Percentiles rank a stretch among this genome's conserved stretches.
Evolutionary conservation across 1,284 basidiomycete species (phyloP).

Genomic region (Cutaneotrichosporon sp.): DNA sequence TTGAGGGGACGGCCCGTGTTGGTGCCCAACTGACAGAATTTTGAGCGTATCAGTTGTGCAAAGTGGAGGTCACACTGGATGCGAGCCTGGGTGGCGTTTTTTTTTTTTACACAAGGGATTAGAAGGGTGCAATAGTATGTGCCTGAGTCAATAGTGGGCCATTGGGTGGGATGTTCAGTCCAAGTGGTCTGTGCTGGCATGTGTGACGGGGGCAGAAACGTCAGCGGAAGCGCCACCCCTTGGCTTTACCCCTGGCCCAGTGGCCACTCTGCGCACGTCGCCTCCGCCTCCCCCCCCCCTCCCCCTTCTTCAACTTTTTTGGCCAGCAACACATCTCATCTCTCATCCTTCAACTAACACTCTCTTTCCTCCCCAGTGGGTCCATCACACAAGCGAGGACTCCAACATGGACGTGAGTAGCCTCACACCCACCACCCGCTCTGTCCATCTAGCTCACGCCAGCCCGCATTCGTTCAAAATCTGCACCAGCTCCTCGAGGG

Average conservation of each 20-base stretch:
- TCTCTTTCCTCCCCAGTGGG: slow-evolving; percentile 8
- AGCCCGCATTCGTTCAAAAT: slow-evolving; percentile 58
- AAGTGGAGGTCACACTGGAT: slow-evolving; percentile 1
- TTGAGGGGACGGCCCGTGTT: not conserved
- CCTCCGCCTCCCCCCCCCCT: not conserved
- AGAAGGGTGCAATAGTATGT: not conserved
- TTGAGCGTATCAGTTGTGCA: not conserved
- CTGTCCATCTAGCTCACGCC: not conserved
- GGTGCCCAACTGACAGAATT: not conserved
- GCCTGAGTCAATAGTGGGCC: no score
- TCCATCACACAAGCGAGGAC: slow-evolving; percentile 4
- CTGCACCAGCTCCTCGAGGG: slow-evolving; percentile 82
- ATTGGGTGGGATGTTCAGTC: not conserved
- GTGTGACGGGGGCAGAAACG: not conserved
- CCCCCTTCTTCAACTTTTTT: slow-evolving; percentile 2
- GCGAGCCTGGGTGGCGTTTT: not conserved
- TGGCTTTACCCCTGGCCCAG: no score
- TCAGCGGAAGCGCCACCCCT: not conserved
- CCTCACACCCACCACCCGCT: not conserved
- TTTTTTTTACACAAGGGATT: no score
- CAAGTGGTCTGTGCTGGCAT: slow-evolving; percentile 1
- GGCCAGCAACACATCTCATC: slow-evolving; percentile 8
- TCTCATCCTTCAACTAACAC: slow-evolving; percentile 15
- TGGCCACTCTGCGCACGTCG: no score
- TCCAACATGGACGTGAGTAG: slow-evolving; percentile 31